These are phyloP conservation scores for Reticulascus tulasneorum DNA, from an alignment of 2,329 filamentous ascomycete genomes.

Conservation along the genomic window DNA sequence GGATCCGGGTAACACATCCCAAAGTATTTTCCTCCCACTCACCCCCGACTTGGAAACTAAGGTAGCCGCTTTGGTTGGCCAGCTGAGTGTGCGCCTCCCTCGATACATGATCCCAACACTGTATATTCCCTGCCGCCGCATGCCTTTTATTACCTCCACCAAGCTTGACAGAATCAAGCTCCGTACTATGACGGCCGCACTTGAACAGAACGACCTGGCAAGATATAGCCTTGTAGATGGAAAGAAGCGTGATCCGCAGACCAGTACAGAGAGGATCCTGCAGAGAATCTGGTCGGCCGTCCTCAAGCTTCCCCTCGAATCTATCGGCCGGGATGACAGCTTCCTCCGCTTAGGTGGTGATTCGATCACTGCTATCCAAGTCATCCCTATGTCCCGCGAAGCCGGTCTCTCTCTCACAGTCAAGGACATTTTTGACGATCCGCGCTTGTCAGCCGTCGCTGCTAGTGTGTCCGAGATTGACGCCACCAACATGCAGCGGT, in stretches of 20 bases:
- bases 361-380: conserved; percentile 12
- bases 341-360: conserved; percentile 18
- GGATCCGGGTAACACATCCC: not conserved
- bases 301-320: conserved; percentile 6
- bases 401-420: conserved; percentile 6
- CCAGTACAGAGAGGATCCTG: not conserved
- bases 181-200: not conserved
- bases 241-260: not conserved
- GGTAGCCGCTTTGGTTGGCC: not conserved
- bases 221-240: not conserved
- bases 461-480: no score
- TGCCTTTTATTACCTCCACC: conserved; percentile 13
- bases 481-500: no score
- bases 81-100: conserved; percentile 6
- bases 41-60: not conserved
- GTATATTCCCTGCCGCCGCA: conserved; percentile 6
- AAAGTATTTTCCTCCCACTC: not conserved
- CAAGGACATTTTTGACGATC: conserved; percentile 13
- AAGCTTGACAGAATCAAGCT: conserved; percentile 15
- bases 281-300: conserved; percentile 13
- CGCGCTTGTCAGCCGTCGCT: not conserved
- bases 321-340: conserved; percentile 15
- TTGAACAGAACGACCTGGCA: not conserved
- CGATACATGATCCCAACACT: conserved; percentile 17
- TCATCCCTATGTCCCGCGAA: not conserved